Conservation (phyloP, 2,329 filamentous ascomycete species). For the Sporothrix dimorphospora region DNA sequence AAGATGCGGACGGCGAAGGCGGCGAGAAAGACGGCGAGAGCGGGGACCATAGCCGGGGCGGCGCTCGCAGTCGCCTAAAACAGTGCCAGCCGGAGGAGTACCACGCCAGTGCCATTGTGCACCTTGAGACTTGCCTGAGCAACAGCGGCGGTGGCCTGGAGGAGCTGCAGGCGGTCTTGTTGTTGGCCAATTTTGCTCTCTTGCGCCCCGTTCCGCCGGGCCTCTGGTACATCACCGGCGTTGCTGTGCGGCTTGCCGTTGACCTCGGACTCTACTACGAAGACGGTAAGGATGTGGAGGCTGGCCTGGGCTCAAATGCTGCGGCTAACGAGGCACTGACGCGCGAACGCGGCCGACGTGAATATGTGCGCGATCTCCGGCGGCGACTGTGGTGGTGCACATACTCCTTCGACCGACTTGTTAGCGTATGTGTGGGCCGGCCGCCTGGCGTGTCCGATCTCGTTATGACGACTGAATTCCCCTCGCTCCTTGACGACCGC, state of each 20-base stretch:
- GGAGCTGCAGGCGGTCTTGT: conserved; percentile 88
- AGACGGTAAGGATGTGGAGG: conserved; percentile 69
- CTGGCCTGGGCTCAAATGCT: conserved; percentile 56
- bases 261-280: conserved; percentile 93
- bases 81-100: conserved; percentile 89
- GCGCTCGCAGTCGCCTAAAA: conserved; percentile 41
- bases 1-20: conserved; percentile 30
- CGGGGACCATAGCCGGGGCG: conserved; percentile 22
- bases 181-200: conserved; percentile 89
- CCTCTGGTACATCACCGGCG: conserved; percentile 95
- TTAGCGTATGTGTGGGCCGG: conserved; percentile 89
- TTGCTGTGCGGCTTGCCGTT: conserved; percentile 85
- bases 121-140: conserved; percentile 84
- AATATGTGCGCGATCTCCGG: conserved; percentile 85
- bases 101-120: conserved; percentile 89
- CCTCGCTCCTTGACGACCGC: conserved; percentile 82
- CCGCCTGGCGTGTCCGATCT: conserved; percentile 96
- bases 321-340: conserved; percentile 44
- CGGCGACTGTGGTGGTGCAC: conserved; percentile 95
- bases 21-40: conserved; percentile 10
- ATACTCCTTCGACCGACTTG: conserved; percentile 91
- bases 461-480: conserved; percentile 93
- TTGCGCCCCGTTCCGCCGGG: conserved; percentile 90
- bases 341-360: conserved; percentile 65
- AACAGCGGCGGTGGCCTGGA: conserved; percentile 87